Conservation (phyloP, 768 basidiomycete species). For the Lactarius evosmus region DNA sequence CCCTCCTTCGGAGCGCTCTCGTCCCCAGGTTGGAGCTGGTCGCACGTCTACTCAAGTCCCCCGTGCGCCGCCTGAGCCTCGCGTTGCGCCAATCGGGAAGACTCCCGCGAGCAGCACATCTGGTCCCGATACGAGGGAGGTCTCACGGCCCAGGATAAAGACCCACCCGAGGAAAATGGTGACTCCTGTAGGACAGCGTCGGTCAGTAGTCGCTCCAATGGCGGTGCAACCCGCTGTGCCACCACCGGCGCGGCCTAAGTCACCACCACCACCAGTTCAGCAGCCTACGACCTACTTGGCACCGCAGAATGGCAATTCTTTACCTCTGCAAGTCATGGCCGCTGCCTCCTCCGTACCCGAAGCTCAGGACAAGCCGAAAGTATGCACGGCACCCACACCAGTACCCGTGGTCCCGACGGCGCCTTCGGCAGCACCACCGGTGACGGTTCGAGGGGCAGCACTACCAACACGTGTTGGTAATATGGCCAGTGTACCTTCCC, state of each 20-base stretch:
- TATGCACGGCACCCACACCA: background rate
- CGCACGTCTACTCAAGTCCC: background rate
- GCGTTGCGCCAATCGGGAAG: background rate
- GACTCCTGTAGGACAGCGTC: slow-evolving; percentile 7
- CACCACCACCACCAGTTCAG: background rate
- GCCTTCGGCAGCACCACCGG: background rate
- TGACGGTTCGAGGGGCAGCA: background rate
- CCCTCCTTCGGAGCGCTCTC: background rate
- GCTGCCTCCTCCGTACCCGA: background rate
- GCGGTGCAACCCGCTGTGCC: background rate
- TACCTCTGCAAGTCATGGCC: background rate
- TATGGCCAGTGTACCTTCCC: background rate
- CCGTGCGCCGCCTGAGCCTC: background rate
- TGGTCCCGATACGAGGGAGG: background rate
- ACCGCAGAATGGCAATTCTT: background rate
- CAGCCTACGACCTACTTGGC: background rate
- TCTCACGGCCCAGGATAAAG: slow-evolving; percentile 15
- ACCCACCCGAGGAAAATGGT: slow-evolving; percentile 16
- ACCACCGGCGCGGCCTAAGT: background rate
- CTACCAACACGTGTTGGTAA: background rate
- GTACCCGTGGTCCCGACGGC: background rate
- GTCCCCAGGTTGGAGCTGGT: background rate
- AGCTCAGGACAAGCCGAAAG: slow-evolving; percentile 3
- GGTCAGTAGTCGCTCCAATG: background rate
- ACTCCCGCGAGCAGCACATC: background rate